Base-by-base conservation (phyloP, 148 eudicot species). In the Fagopyrum esculentum region DNA sequence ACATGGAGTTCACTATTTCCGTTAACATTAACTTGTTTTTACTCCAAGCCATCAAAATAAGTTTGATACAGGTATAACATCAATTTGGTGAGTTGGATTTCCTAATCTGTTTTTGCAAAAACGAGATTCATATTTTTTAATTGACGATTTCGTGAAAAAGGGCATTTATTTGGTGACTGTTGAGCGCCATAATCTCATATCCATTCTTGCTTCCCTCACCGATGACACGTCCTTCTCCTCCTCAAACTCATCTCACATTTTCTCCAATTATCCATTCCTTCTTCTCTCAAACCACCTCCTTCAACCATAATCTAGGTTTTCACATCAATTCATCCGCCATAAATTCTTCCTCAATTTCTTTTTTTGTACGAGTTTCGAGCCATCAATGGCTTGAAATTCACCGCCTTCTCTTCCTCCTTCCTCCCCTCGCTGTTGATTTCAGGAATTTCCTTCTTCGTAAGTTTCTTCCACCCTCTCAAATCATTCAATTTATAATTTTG, bases 331-430 rank as follows among this genome's bases (percentile, higher is more conserved):
- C 74, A 46, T 71, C 55, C 30, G 19, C 1, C 55, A 49, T 19
- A 49, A 35, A 26, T 47, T 49, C 35, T 49, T 46, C 35, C 15
- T 75, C 10, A 26, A 9, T n/a, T 66, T 66, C 9, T 16, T 13
- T 66, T 66, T 17, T 43, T 13, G 9, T 15, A 66, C 13, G 71
- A 13, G 63, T 52, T 73, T 47, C 43, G 22, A 51, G 61, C 75
- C 75, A 51, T 73, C 22, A 47, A 50, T 73, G 9, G 75, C 75
- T 73, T 73, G 75, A 73, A 49, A 73, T 73, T 73, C 75, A 26
- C 45, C 0, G n/a, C 44, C 59, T 30, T 50, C 55, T 19, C 50
- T 35, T 22, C 75, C 73, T 70, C 50, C 15, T 70, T 4, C 6
- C 29, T 70, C 12, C 5, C 51, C 0, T 5, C 2, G 49, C 16